These are phyloP conservation scores for Penicillium sp. DNA, from an alignment of 2,329 filamentous ascomycete genomes.

Conservation along the genomic window DNA sequence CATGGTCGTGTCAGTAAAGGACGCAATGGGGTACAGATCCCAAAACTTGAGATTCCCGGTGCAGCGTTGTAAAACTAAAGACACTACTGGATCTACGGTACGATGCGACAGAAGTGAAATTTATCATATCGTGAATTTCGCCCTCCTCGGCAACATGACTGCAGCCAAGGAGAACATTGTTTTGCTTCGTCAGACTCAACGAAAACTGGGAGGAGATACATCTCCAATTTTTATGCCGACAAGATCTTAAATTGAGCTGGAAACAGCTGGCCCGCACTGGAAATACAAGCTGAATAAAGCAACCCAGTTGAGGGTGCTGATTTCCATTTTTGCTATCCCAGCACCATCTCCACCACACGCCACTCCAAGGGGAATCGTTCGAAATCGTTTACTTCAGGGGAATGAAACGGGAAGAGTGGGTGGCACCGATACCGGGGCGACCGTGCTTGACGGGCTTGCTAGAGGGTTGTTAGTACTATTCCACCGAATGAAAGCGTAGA, in stretches of 20 bases:
- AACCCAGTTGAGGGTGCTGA: conserved; percentile 31
- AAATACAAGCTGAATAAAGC: conserved; percentile 42
- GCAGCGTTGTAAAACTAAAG: too few species aligned
- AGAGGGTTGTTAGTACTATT: conserved; percentile 52
- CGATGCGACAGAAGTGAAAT: conserved; percentile 6
- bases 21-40: too few species aligned
- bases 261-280: conserved; percentile 42
- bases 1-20: too few species aligned
- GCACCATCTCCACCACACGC: conserved; percentile 38
- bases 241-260: conserved; percentile 43
- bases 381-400: conserved; percentile 84
- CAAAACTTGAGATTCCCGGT: too few species aligned
- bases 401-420: conserved; percentile 99
- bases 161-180: conserved; percentile 13
- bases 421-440: conserved; percentile 99
- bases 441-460: conserved; percentile 99
- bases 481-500: not conserved
- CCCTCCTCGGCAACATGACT: conserved; percentile 30
- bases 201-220: conserved; percentile 24
- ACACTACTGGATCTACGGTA: not conserved
- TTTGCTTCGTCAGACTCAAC: conserved; percentile 48
- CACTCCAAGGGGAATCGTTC: conserved; percentile 40
- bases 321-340: conserved; percentile 38
- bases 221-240: conserved; percentile 32
- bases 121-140: conserved; percentile 33